Base-by-base conservation (phyloP, 2,329 filamentous ascomycete species). In the Exophiala sideris region DNA sequence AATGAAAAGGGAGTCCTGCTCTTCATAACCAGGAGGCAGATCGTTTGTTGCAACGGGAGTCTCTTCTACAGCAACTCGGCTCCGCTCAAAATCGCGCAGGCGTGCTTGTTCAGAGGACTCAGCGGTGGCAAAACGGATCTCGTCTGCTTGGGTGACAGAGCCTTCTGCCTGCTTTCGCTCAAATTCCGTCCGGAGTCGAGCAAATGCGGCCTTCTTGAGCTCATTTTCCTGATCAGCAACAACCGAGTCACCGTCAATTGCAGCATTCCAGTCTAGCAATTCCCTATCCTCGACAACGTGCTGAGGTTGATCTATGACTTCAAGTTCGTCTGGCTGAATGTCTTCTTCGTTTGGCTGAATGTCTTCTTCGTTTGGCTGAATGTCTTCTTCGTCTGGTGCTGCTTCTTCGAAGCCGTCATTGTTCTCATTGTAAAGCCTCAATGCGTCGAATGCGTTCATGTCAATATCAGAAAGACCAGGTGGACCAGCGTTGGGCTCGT, bases 1-100 rank as follows among this genome's bases (percentile, higher is more conserved):
- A 45, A 60, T 39, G 45, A 61, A 61, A 5, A 61, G 39, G 4
- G 52, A 48, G 11, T 62, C 47, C 36, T 53, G 52, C 32, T 56
- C 59, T 32, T 40, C 42, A 33, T 56, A 54, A 20, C 24, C 54
- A 8, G 54, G 11, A 20, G 54, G 48, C 9, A 47, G 41, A 7
- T 20, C 18, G 10, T 42, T 14, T 29, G 33, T 44, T 33, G 40
- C 18, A 5, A 21, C 21, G 14, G 35, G 4, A 4, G 7, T 29
- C 8, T 52, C 52, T 24, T 52, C 49, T 21, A 46, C 29, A 2
- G 29, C 48, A 21, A 46, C 21, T 33, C 56, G 56, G 21, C 51
- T 56, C 11, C 52, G 40, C 21, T 59, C 48, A 18, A 54, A 32
- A n/a, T 55, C 48, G 36, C 42, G 20, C 14, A 57, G 44, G n/a